These are phyloP conservation scores for Papiliotrema flavescens DNA, from an alignment of 1,284 basidiomycete genomes.

Conservation along the genomic window DNA sequence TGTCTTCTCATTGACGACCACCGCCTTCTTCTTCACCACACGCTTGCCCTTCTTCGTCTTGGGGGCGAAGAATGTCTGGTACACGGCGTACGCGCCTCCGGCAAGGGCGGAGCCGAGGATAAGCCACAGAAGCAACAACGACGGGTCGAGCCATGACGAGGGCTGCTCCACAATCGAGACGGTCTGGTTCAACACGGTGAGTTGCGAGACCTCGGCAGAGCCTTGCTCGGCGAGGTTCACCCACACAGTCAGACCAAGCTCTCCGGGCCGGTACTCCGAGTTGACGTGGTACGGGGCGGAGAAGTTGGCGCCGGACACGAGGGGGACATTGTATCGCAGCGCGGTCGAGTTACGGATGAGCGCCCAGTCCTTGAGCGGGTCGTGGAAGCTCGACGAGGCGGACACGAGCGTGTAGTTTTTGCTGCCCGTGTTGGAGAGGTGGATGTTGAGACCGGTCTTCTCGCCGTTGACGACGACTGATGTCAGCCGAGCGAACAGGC, in stretches of 20 bases:
- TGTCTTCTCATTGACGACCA: conserved; percentile 59
- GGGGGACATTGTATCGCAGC: conserved; percentile 58
- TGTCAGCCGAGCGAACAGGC: background rate
- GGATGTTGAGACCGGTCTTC: conserved; percentile 64
- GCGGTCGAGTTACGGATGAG: conserved; percentile 60
- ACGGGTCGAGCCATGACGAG: conserved; percentile 71
- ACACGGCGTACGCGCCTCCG: conserved; percentile 65
- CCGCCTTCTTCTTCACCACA: conserved; percentile 9
- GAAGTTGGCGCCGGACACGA: conserved; percentile 63
- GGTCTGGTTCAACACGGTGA: conserved; percentile 72
- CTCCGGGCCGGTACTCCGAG: conserved; percentile 73
- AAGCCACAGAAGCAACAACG: conserved; percentile 71
- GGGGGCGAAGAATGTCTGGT: conserved; percentile 62
- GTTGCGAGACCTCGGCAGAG: conserved; percentile 51
- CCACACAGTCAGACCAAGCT: conserved; percentile 74
- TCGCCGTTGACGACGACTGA: conserved; percentile 83
- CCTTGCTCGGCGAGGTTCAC: conserved; percentile 59
- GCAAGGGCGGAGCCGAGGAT: conserved; percentile 64
- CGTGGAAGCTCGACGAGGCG: conserved; percentile 67
- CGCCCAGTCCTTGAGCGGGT: conserved; percentile 62
- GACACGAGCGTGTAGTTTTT: conserved; percentile 70
- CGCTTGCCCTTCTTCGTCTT: conserved; percentile 17
- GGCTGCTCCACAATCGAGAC: conserved; percentile 79
- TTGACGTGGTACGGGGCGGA: conserved; percentile 71
- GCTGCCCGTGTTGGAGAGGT: conserved; percentile 70